Percentiles rank a stretch among this genome's conserved stretches.
These are phyloP conservation scores for Canavalia gladiata DNA, from an alignment of 306 rosid genomes.

Conservation along the genomic window DNA sequence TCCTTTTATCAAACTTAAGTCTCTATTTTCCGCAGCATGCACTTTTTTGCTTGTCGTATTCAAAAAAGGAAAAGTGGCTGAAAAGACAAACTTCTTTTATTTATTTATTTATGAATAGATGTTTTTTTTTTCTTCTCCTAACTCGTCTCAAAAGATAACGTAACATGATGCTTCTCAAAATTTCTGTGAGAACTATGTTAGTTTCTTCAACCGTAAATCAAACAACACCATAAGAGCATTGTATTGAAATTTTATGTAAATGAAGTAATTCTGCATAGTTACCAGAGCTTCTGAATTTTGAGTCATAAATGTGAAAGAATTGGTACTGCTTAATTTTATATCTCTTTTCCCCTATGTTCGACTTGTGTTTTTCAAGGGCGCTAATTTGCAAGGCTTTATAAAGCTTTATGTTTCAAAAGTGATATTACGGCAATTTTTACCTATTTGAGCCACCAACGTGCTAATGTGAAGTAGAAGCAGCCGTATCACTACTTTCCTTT, in stretches of 20 bases:
- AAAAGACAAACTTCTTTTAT: not conserved
- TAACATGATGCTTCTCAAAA: slow-evolving; percentile 10
- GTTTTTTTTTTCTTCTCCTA: not conserved
- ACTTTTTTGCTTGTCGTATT: slow-evolving; percentile 30
- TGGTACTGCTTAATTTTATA: not conserved
- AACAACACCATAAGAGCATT: not conserved
- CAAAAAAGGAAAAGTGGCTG: not conserved
- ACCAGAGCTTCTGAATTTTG: slow-evolving; percentile 12
- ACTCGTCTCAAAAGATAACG: slow-evolving; percentile 12
- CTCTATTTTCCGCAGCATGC: slow-evolving; percentile 5
- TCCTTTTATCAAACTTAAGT: not conserved
- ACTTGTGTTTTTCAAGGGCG: not conserved
- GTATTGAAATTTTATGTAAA: not conserved
- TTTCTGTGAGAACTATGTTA: not conserved
- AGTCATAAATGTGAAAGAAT: slow-evolving; percentile 2
- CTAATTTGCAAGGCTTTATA: not conserved
- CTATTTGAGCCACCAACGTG: not conserved
- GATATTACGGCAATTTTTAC: not conserved
- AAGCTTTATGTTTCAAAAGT: slow-evolving; percentile 19
- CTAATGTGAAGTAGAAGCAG: not conserved
- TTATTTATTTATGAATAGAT: not conserved
- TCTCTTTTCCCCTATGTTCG: not conserved
- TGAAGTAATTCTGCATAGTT: slow-evolving; percentile 9
- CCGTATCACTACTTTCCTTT: not conserved
- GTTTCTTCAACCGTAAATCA: slow-evolving; percentile 34